phyloP scores from a whole-genome alignment of 148 eudicot genomes.

The Vaccinium macrocarpon region DNA sequence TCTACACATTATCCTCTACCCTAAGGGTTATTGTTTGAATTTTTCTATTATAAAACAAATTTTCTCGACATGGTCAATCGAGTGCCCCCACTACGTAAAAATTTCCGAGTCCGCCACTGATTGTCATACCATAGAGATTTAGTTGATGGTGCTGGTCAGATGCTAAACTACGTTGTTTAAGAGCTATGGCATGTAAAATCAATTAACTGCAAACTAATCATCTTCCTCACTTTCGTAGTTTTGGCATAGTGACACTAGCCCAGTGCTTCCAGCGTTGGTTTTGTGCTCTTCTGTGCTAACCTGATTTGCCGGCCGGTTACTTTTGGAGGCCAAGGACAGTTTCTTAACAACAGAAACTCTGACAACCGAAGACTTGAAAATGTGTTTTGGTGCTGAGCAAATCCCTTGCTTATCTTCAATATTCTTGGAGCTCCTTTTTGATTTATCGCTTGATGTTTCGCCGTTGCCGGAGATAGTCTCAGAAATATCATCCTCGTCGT shows the following conservation, averaged over 20 bases:
- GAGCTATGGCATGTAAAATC: not conserved
- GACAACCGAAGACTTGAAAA: slow-evolving; percentile 39
- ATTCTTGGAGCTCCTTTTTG: slow-evolving; percentile 39
- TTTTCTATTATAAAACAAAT: no score
- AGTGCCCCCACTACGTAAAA: no score
- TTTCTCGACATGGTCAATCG: no score
- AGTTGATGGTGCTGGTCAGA: not conserved
- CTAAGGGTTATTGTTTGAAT: no score
- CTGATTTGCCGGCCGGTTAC: slow-evolving; percentile 14
- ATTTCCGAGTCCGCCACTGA: no score
- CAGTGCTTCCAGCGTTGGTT: slow-evolving; percentile 23
- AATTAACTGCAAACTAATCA: slow-evolving; percentile 16
- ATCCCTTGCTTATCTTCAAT: slow-evolving; percentile 24
- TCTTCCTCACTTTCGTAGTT: slow-evolving; percentile 62
- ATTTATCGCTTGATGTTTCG: slow-evolving; percentile 26
- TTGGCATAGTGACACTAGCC: slow-evolving; percentile 54
- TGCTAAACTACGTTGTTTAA: not conserved
- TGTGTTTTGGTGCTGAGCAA: slow-evolving; percentile 16
- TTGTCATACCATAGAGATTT: not conserved
- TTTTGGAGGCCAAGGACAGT: slow-evolving; percentile 16
- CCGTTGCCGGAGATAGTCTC: slow-evolving; percentile 20
- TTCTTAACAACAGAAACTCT: slow-evolving; percentile 45
- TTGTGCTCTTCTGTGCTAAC: slow-evolving; percentile 19
- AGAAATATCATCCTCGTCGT: slow-evolving; percentile 52
- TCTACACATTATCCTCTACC: no score